Evolutionary conservation across 768 basidiomycete species (phyloP).

Genomic region (Steccherinum ochraceum): DNA sequence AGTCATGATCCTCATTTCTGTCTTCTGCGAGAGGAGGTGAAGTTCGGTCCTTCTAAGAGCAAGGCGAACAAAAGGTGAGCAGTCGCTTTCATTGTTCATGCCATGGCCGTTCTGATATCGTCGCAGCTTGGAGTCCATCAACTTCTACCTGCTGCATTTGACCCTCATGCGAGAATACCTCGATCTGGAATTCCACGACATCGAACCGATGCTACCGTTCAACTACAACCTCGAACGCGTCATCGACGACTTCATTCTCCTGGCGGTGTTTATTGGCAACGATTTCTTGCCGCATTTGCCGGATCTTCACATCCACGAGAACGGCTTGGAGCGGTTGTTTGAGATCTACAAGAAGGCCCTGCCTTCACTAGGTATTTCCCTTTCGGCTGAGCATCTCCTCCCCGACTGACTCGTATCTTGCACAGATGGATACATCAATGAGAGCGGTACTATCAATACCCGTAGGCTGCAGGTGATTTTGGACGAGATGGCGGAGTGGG

Average conservation of each 20-base stretch:
- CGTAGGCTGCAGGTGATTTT: constrained; percentile 79
- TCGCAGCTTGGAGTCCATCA: constrained; percentile 63
- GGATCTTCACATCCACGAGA: constrained; percentile 96
- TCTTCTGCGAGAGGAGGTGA: constrained; percentile 94
- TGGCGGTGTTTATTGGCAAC: constrained; percentile 96
- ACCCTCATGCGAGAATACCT: constrained; percentile 96
- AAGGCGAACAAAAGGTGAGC: constrained; percentile 54
- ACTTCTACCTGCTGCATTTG: constrained; percentile 92
- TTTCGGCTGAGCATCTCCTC: neutral
- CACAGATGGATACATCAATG: constrained; percentile 89
- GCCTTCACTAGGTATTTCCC: constrained; percentile 63
- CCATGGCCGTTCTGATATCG: neutral
- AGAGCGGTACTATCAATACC: constrained; percentile 76
- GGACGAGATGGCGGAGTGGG: constrained; percentile 84
- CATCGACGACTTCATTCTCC: constrained; percentile 96
- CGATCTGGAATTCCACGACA: constrained; percentile 85
- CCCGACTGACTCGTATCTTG: neutral
- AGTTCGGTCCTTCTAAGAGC: constrained; percentile 83
- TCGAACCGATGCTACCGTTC: constrained; percentile 65
- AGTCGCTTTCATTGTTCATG: neutral
- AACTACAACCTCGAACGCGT: constrained; percentile 86
- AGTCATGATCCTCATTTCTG: constrained; percentile 99
- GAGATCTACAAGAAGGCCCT: constrained; percentile 93
- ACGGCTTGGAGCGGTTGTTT: constrained; percentile 88
- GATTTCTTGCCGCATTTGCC: constrained; percentile 96